Conservation (phyloP, 768 basidiomycete genomes). For the Trametes coccinea region DNA sequence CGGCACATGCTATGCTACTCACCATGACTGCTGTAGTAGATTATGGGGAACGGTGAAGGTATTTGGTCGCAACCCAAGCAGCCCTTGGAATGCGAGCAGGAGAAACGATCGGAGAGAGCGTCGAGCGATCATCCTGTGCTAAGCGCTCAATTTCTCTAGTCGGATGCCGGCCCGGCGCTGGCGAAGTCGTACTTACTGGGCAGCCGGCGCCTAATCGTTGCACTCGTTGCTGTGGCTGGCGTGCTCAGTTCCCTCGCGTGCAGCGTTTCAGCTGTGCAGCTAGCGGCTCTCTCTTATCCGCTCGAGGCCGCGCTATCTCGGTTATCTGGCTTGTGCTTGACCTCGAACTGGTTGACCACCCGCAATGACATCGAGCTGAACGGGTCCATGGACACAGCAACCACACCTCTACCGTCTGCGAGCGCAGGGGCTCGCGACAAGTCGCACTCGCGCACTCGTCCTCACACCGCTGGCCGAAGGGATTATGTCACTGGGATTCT, state of each 20-base stretch:
- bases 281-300: too few relatives aligned
- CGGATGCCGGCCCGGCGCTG: neutral
- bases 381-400: conserved; percentile 12
- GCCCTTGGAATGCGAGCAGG: too few relatives aligned
- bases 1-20: neutral
- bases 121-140: neutral
- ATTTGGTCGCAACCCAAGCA: too few relatives aligned
- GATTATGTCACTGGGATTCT: conserved; percentile 62
- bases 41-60: too few relatives aligned
- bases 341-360: too few relatives aligned
- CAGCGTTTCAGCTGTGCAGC: too few relatives aligned
- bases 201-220: neutral
- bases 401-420: neutral
- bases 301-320: too few relatives aligned
- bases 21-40: conserved; percentile 1
- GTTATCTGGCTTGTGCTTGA: too few relatives aligned
- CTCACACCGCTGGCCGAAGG: conserved; percentile 22
- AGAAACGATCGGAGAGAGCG: neutral
- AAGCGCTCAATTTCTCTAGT: neutral
- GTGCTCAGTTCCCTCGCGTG: too few relatives aligned
- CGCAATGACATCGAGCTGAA: neutral
- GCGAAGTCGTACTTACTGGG: neutral
- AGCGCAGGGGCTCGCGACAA: conserved; percentile 14
- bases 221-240: too few relatives aligned
- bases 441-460: conserved; percentile 14